These are phyloP conservation scores for Brassica balearica DNA, from an alignment of 441 rosid genomes.

Conservation along the genomic window DNA sequence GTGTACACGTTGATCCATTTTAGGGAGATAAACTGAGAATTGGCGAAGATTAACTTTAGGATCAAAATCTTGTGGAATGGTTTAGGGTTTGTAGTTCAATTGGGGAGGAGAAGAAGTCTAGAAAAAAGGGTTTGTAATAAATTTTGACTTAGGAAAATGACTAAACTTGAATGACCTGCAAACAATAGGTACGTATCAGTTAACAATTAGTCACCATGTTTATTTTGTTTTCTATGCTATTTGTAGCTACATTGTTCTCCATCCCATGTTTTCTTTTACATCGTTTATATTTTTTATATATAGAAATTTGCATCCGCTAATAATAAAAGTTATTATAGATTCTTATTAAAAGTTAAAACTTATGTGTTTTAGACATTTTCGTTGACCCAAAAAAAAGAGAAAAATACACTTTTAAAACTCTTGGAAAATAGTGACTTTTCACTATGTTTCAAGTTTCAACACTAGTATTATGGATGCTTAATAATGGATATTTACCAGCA, in stretches of 20 bases:
- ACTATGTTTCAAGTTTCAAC: background rate
- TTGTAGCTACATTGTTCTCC: background rate
- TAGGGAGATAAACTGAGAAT: background rate
- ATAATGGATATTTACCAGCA: background rate
- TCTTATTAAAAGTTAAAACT: background rate
- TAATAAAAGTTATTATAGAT: background rate
- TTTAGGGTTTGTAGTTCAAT: constrained; percentile 19
- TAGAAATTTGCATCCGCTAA: background rate
- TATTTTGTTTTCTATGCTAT: constrained; percentile 1
- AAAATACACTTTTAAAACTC: background rate
- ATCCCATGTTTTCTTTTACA: background rate
- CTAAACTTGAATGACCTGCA: constrained; percentile 26
- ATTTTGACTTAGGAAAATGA: constrained; percentile 19
- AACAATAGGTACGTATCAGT: constrained; percentile 17
- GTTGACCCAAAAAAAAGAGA: background rate
- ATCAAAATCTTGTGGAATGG: constrained; percentile 13
- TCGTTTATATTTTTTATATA: background rate
- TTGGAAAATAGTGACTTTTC: background rate
- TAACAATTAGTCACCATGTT: background rate
- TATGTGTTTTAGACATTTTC: background rate
- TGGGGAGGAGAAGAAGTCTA: background rate
- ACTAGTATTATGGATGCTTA: background rate
- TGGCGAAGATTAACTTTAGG: background rate
- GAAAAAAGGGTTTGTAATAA: constrained; percentile 16
- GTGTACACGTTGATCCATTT: constrained; percentile 15